Evolutionary conservation across 129 eudicot species (phyloP).

Genomic region (Apium graveolens): DNA sequence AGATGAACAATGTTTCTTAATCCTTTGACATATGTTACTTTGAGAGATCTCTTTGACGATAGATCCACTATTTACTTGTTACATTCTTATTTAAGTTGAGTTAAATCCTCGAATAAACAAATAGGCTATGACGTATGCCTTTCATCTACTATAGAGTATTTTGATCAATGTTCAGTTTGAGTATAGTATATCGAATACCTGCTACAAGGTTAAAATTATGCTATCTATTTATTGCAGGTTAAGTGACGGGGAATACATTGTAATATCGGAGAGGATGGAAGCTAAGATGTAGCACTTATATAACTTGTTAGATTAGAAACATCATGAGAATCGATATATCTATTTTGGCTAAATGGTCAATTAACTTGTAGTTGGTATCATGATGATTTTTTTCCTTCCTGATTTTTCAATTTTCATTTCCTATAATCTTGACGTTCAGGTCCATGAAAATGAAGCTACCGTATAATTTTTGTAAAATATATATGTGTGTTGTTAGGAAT

Average conservation of each 20-base stretch:
- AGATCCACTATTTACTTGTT: too few species aligned
- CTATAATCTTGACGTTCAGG: neutral
- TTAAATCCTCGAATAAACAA: too few species aligned
- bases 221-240: constrained; percentile 35
- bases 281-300: constrained; percentile 46
- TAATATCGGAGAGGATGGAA: constrained; percentile 85
- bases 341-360: too few species aligned
- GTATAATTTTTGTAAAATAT: neutral
- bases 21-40: too few species aligned
- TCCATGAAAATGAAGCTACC: neutral
- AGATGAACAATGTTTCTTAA: too few species aligned
- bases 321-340: neutral
- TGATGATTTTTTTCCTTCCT: constrained; percentile 4
- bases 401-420: neutral
- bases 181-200: constrained; percentile 14
- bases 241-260: constrained; percentile 44
- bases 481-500: too few species aligned
- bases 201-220: neutral
- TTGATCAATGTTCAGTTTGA: neutral
- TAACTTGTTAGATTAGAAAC: constrained; percentile 15
- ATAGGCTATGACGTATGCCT: too few species aligned
- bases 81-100: too few species aligned
- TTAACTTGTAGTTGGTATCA: neutral
- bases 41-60: too few species aligned
- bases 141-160: too few species aligned